These are phyloP conservation scores for Diaporthe citri DNA, from an alignment of 2,329 filamentous ascomycete genomes.

Conservation along the genomic window DNA sequence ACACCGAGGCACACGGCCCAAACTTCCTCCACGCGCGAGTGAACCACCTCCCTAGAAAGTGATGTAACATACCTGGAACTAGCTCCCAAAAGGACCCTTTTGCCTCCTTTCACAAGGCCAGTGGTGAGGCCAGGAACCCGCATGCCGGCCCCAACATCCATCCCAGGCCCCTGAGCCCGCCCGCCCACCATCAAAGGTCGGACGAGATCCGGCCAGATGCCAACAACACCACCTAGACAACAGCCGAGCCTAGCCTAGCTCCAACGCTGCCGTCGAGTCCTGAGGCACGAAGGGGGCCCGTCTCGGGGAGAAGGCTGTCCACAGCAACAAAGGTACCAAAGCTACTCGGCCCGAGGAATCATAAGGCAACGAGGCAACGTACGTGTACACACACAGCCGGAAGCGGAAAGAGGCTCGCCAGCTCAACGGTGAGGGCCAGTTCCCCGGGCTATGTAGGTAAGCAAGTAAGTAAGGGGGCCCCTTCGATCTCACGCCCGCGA, in stretches of 20 bases:
- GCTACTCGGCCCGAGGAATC: background rate
- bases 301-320: background rate
- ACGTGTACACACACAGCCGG: background rate
- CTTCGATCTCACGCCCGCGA: background rate
- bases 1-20: too few relatives aligned
- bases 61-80: background rate
- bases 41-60: background rate
- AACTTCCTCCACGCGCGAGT: too few relatives aligned
- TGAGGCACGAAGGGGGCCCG: background rate
- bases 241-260: background rate
- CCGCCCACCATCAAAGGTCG: background rate
- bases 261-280: background rate
- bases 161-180: background rate
- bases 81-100: constrained; percentile 10
- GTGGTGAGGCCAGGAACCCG: background rate
- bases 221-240: background rate
- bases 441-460: background rate
- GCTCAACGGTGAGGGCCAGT: background rate
- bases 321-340: background rate
- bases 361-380: background rate
- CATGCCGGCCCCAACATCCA: background rate
- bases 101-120: background rate
- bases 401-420: background rate
- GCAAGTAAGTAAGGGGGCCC: background rate
- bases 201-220: background rate